A percentile compares a stretch with the other conserved stretches of the same genome.
Evolutionary conservation across 2,329 filamentous ascomycete species (phyloP).

Genomic region (Aspergillus brunneoviolaceus): DNA sequence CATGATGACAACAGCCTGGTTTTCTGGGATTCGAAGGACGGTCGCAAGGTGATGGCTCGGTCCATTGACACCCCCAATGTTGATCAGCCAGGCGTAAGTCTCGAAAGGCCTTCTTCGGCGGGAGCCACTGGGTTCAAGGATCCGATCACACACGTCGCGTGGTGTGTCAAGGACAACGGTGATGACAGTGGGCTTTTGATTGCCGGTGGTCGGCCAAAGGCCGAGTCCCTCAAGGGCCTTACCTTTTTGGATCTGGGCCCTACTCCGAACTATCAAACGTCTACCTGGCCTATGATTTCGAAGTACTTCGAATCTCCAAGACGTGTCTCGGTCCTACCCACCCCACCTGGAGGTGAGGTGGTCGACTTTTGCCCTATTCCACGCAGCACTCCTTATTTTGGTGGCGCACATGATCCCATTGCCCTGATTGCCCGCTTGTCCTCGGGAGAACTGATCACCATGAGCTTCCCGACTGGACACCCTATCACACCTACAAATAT

Average conservation of each 20-base stretch:
- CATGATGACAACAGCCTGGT: slow-evolving; percentile 91
- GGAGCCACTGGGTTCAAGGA: slow-evolving; percentile 62
- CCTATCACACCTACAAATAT: slow-evolving; percentile 91
- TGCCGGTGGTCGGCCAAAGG: slow-evolving; percentile 72
- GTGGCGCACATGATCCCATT: slow-evolving; percentile 85
- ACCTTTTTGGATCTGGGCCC: slow-evolving; percentile 86
- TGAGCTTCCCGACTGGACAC: slow-evolving; percentile 90
- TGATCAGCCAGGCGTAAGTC: slow-evolving; percentile 60
- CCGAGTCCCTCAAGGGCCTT: slow-evolving; percentile 69
- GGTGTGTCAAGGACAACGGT: slow-evolving; percentile 92
- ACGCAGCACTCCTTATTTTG: slow-evolving; percentile 78
- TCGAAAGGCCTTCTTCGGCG: slow-evolving; percentile 42
- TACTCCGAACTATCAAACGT: slow-evolving; percentile 88
- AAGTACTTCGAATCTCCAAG: slow-evolving; percentile 78
- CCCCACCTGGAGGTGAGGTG: slow-evolving; percentile 74
- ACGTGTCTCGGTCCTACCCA: slow-evolving; percentile 67
- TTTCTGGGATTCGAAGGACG: slow-evolving; percentile 92
- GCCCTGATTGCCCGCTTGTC: slow-evolving; percentile 76
- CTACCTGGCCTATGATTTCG: slow-evolving; percentile 79
- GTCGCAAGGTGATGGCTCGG: slow-evolving; percentile 76
- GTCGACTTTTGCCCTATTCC: slow-evolving; percentile 82
- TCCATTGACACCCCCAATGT: slow-evolving; percentile 74
- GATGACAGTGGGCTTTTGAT: slow-evolving; percentile 90
- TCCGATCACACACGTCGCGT: slow-evolving; percentile 75
- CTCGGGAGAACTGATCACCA: slow-evolving; percentile 83